Base-by-base conservation (phyloP, 139 green algal genomes). In the Chlorella sp. region DNA sequence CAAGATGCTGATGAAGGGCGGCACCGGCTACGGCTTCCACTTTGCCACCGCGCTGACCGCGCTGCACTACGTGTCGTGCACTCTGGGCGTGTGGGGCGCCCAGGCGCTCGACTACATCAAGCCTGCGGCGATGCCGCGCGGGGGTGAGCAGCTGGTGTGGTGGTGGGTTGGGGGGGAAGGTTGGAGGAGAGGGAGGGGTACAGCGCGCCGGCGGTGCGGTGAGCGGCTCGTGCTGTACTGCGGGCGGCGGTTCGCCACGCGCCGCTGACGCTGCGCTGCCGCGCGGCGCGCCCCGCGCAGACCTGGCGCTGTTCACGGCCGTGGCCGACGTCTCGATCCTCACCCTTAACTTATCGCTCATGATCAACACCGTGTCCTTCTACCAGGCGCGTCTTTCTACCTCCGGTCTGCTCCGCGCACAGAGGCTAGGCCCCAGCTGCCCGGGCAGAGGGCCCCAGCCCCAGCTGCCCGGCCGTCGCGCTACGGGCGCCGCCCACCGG, bases 261-360 rank as follows among this genome's bases (percentile, higher is more conserved):
- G 23, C 19, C 17, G 21, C 3, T 61, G 19, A 31, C 25, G 14
- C 11, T 25, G 2, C 19, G 53, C 53, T 25, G 48, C 48, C 48
- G 5, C 56, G 23, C 15, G 8, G 8, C 38, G 56, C 56, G 55
- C 67, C 45, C 6, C 64, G 23, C 67, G 75, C 78, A 83, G 84
- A 92, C 53, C 74, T 92, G 17, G 27, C 83, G 40, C 71, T 86
- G 8, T 93, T 93, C 76, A 86, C 82, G 25, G 36, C 78, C 2
- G 81, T 86, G 29, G 84, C 88, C 9, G 87, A 90, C 61, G 29
- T 84, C 19, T 94, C 88, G 19, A 93, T 93, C 70, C 83, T 93
- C 12, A 79, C 77, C 8, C 85, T 93, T 14, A 93, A 92, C 76
- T 61, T 91, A 19, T 90, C 86, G 15, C 77, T 93, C 17, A 87